phyloP scores from a whole-genome alignment of 495 filamentous ascomycete species.

The Poronia punctata region DNA sequence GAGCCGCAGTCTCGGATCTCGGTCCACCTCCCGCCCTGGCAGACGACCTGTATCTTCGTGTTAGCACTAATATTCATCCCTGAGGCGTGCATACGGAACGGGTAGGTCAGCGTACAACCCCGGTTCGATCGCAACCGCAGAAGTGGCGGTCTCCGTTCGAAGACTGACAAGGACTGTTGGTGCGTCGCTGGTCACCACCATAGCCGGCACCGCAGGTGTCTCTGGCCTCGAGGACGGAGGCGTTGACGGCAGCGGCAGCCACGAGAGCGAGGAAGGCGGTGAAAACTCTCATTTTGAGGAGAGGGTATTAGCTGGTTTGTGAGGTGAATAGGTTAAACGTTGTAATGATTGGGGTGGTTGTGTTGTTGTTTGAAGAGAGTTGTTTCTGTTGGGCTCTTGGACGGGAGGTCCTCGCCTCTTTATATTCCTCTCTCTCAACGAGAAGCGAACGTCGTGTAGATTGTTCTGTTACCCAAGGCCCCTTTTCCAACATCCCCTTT shows the following conservation, averaged over 20 bases:
- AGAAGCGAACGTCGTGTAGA: no score
- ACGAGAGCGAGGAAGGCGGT: neutral
- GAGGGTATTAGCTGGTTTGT: no score
- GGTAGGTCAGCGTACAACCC: neutral
- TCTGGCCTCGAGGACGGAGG: neutral
- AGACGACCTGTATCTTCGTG: neutral
- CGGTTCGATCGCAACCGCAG: conserved; percentile 3
- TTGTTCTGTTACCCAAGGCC: no score
- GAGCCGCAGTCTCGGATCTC: conserved; percentile 1
- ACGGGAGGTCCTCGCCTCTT: no score
- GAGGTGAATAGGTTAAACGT: no score
- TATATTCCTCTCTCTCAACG: no score
- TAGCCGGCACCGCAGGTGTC: conserved; percentile 5
- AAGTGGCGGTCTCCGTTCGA: conserved; percentile 1
- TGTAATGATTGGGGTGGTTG: no score
- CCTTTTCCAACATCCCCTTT: no score
- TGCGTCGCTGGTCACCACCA: conserved; percentile 2
- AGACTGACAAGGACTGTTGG: neutral
- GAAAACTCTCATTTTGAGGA: conserved; percentile 1
- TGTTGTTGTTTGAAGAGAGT: no score
- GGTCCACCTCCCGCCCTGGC: neutral
- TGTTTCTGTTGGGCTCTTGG: no score
- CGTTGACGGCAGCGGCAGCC: neutral
- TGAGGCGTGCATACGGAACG: neutral
- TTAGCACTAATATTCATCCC: no score